These are phyloP conservation scores for Trifolium fragiferum DNA, from an alignment of 306 rosid species.

Conservation along the genomic window DNA sequence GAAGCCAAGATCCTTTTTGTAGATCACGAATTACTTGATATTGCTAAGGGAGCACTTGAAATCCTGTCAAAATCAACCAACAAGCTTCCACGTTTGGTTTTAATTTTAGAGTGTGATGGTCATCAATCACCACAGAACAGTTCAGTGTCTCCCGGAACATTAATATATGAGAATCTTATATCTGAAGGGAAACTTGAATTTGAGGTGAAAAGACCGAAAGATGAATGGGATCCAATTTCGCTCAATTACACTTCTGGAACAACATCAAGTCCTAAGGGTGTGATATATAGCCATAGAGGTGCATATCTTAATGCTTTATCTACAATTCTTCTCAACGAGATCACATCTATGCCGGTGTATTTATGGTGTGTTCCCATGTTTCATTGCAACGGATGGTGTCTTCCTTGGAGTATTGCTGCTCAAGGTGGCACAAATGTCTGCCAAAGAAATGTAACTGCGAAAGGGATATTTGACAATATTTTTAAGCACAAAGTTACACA, in stretches of 20 bases:
- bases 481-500: slow-evolving; percentile 73
- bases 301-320: slow-evolving; percentile 92
- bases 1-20: slow-evolving; percentile 74
- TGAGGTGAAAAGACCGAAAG: slow-evolving; percentile 64
- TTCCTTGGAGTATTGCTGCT: slow-evolving; percentile 87
- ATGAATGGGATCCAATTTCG: slow-evolving; percentile 78
- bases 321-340: slow-evolving; percentile 60
- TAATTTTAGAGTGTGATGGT: slow-evolving; percentile 55
- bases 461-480: slow-evolving; percentile 60
- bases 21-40: slow-evolving; percentile 60
- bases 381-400: slow-evolving; percentile 97
- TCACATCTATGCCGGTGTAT: slow-evolving; percentile 72
- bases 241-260: slow-evolving; percentile 95
- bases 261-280: slow-evolving; percentile 92
- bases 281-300: slow-evolving; percentile 84
- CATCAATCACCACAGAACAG: slow-evolving; percentile 20
- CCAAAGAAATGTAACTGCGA: slow-evolving; percentile 67
- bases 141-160: slow-evolving; percentile 35
- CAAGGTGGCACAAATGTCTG: slow-evolving; percentile 92
- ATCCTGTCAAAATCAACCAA: slow-evolving; percentile 50
- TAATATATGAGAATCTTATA: slow-evolving; percentile 71
- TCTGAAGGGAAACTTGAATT: slow-evolving; percentile 56
- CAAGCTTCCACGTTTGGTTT: slow-evolving; percentile 56
- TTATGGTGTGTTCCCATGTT: slow-evolving; percentile 94
- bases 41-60: slow-evolving; percentile 65